Evolutionary conservation across 2,329 filamentous ascomycete species (phyloP).

Genomic region (Clarireedia hainanense): DNA sequence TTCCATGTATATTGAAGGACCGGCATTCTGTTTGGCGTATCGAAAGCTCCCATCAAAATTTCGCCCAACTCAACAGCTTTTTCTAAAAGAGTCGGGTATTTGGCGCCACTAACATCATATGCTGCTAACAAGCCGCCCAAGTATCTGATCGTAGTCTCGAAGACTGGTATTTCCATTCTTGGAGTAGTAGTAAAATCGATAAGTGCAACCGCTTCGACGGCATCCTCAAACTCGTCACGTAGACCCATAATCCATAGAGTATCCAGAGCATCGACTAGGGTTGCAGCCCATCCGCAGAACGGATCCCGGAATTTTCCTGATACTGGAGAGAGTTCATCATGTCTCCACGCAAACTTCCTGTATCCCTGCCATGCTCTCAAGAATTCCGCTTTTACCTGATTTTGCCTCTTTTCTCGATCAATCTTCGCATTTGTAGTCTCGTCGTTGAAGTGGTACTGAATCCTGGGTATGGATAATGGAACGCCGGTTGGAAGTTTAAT

Average conservation of each 20-base stretch:
- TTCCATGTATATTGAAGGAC: conserved; percentile 73
- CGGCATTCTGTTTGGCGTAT: conserved; percentile 91
- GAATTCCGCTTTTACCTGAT: conserved; percentile 65
- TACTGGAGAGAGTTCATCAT: conserved; percentile 78
- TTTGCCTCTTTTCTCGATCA: conserved; percentile 56
- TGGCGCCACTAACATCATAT: conserved; percentile 73
- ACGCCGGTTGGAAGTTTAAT: conserved; percentile 68
- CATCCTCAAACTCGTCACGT: conserved; percentile 71
- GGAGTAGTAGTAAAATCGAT: conserved; percentile 78
- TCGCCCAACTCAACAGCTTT: conserved; percentile 69
- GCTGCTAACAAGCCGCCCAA: conserved; percentile 78
- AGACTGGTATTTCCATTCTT: conserved; percentile 70
- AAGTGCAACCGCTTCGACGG: conserved; percentile 56
- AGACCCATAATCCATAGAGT: conserved; percentile 83
- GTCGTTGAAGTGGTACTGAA: conserved; percentile 65
- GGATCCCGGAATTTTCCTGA: conserved; percentile 62
- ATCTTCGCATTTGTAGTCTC: conserved; percentile 54
- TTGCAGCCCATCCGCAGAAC: conserved; percentile 89
- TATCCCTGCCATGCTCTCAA: conserved; percentile 77
- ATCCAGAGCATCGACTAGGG: conserved; percentile 73
- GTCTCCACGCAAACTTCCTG: conserved; percentile 68
- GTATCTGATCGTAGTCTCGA: conserved; percentile 88
- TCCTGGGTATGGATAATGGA: conserved; percentile 61
- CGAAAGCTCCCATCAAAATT: conserved; percentile 64
- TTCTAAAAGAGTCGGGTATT: conserved; percentile 57